Base-by-base conservation (phyloP, 176 grass and related monocot species). In the Phyllostachys edulis region DNA sequence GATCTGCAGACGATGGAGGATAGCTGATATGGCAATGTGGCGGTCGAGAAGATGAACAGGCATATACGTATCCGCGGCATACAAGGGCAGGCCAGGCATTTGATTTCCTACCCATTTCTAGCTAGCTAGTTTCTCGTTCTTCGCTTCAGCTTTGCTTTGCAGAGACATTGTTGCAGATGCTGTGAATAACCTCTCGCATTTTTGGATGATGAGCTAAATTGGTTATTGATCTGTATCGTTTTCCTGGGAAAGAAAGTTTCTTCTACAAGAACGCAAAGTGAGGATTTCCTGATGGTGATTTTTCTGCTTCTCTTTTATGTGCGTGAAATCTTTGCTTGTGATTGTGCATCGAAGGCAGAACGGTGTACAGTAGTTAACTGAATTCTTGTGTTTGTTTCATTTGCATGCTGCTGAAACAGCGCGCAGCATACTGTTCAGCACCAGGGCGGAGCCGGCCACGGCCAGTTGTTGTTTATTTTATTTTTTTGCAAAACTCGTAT, bases 21-120 rank as follows among this genome's bases (percentile, higher is more conserved):
- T 46, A 50, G 79, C 67, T 71, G 69, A 83, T 1, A 26, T 9
- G 60, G 23, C 56, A 64, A 46, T 29, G 79, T 24, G 80, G 84
- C 13, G 38, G 67, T 40, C 47, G 38, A 60, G 61, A 23, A 57
- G 18, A 32, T 60, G 50, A 81, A 41, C 67, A 67, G 79, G 60
- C 68, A 59, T 73, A 39, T 41, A 77, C 55, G 12, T 76, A 76
- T 69, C 60, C 67, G 56, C n/a, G 84, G 88, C 84, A 83, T 90
- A 90, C 88, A 90, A 50, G 88, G 88, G 74, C 88, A 78, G 49
- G 73, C 88, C 88, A 90, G 88, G 88, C 88, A 90, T 83, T 82
- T 80, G 57, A 59, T 89, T 69, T 55, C 73, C 73, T 90, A 71
- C 37, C 27, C 44, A 21, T 40, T 61, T 61, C 69, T 63, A 73